phyloP scores from a whole-genome alignment of 108 stramenopile genomes.

The Pseudonitzschia pungens region DNA sequence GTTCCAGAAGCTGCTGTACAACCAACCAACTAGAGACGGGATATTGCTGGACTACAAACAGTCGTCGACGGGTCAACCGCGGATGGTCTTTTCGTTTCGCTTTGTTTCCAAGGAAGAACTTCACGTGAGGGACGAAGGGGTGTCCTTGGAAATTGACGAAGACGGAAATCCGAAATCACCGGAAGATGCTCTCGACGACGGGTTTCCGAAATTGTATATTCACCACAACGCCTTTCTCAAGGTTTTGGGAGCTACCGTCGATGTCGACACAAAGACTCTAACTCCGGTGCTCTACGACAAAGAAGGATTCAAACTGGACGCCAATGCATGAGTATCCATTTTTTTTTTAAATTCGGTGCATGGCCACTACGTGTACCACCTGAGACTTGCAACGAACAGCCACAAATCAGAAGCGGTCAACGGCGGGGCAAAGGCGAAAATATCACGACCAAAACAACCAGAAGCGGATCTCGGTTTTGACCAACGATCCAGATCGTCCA shows the following conservation, averaged over 20 bases:
- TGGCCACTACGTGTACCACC: not conserved
- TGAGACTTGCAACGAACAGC: not conserved
- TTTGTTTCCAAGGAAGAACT: slow-evolving; percentile 68
- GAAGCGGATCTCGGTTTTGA: not conserved
- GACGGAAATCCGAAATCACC: slow-evolving; percentile 77
- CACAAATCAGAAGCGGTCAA: no score
- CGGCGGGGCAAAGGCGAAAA: no score
- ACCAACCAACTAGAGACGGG: slow-evolving; percentile 39
- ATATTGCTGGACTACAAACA: slow-evolving; percentile 71
- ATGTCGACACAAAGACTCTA: slow-evolving; percentile 46
- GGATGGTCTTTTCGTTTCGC: slow-evolving; percentile 85
- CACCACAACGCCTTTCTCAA: slow-evolving; percentile 81
- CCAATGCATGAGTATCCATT: slow-evolving; percentile 12
- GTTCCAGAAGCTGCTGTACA: slow-evolving; percentile 46
- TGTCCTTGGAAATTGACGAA: slow-evolving; percentile 76
- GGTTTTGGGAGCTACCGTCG: slow-evolving; percentile 73
- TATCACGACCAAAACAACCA: not conserved
- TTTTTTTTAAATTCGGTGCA: no score
- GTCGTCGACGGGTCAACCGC: slow-evolving; percentile 56
- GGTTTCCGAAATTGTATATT: slow-evolving; percentile 75
- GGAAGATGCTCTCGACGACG: slow-evolving; percentile 53
- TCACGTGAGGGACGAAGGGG: slow-evolving; percentile 60
- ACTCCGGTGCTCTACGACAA: slow-evolving; percentile 64
- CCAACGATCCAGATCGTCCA: not conserved
- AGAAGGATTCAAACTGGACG: slow-evolving; percentile 79